These are phyloP conservation scores for Anthostomella pinea DNA, from an alignment of 2,329 filamentous ascomycete genomes.

Conservation along the genomic window DNA sequence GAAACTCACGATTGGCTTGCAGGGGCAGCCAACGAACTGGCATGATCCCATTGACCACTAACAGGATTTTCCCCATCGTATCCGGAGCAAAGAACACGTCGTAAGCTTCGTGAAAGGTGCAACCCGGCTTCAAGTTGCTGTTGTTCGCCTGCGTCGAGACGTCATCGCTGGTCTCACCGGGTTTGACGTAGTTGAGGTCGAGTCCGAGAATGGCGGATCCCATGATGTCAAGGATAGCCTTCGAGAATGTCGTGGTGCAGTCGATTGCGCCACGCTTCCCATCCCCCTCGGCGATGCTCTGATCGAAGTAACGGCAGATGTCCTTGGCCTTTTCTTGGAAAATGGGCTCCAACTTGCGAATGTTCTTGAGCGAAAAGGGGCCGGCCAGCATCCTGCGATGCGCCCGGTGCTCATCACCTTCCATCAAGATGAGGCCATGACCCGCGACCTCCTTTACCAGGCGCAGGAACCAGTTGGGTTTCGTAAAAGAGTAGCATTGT, in stretches of 20 bases:
- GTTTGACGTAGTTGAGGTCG: constrained; percentile 6
- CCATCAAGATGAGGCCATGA: constrained; percentile 33
- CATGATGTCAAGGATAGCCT: constrained; percentile 15
- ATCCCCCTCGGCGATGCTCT: constrained; percentile 2
- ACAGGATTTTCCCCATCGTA: constrained; percentile 6
- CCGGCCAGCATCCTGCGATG: constrained; percentile 33
- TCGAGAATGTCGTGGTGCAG: constrained; percentile 7
- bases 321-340: constrained; percentile 31
- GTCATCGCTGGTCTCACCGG: background rate
- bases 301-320: constrained; percentile 4
- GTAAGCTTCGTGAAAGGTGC: constrained; percentile 15
- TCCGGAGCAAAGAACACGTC: constrained; percentile 6
- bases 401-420: constrained; percentile 35
- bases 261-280: constrained; percentile 8
- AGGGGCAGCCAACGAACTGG: constrained; percentile 15
- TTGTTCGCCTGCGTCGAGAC: too few species aligned
- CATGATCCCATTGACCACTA: constrained; percentile 11
- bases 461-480: constrained; percentile 23
- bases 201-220: constrained; percentile 9
- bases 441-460: constrained; percentile 25
- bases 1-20: constrained; percentile 12
- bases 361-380: constrained; percentile 32
- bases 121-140: too few species aligned
- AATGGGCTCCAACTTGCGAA: constrained; percentile 33
- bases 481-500: constrained; percentile 31